Percentiles rank a stretch among this genome's conserved stretches.
Conservation (phyloP, 352 stramenopile species). For the Phytophthora lateralis region DNA sequence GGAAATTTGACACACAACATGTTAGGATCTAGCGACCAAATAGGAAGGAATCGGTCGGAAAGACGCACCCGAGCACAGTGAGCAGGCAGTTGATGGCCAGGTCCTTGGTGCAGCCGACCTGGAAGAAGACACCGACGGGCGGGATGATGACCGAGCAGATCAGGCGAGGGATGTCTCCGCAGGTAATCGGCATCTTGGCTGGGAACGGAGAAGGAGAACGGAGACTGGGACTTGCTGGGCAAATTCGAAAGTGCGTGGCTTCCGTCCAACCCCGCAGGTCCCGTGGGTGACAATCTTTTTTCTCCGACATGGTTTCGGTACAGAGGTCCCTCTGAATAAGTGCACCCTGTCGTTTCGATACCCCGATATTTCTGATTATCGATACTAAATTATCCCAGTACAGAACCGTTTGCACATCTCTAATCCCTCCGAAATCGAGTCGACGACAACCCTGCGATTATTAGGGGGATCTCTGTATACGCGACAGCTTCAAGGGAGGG, state of each 20-base stretch:
- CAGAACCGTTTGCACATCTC: too few species aligned
- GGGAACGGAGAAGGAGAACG: neutral
- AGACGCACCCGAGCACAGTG: constrained; percentile 57
- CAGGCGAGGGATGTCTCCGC: constrained; percentile 68
- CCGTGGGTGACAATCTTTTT: constrained; percentile 19
- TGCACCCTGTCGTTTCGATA: too few species aligned
- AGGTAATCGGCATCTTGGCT: constrained; percentile 62
- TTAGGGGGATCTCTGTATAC: neutral
- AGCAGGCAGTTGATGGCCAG: constrained; percentile 75
- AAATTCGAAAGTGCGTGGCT: constrained; percentile 34
- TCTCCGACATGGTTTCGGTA: constrained; percentile 25
- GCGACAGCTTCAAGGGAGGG: neutral
- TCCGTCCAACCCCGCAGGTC: neutral
- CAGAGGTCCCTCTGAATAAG: too few species aligned
- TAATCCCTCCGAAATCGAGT: too few species aligned
- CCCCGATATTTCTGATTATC: neutral
- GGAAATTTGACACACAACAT: constrained; percentile 2
- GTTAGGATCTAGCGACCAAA: neutral
- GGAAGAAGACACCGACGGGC: constrained; percentile 62
- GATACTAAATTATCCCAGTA: neutral
- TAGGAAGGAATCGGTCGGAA: neutral
- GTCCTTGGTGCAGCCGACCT: constrained; percentile 66
- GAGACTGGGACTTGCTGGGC: constrained; percentile 14
- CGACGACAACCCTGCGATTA: too few species aligned
- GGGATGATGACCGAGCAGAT: constrained; percentile 76